Evolutionary conservation across 1,284 basidiomycete genomes (phyloP).

Genomic region (Rhodotorula mucilaginosa): DNA sequence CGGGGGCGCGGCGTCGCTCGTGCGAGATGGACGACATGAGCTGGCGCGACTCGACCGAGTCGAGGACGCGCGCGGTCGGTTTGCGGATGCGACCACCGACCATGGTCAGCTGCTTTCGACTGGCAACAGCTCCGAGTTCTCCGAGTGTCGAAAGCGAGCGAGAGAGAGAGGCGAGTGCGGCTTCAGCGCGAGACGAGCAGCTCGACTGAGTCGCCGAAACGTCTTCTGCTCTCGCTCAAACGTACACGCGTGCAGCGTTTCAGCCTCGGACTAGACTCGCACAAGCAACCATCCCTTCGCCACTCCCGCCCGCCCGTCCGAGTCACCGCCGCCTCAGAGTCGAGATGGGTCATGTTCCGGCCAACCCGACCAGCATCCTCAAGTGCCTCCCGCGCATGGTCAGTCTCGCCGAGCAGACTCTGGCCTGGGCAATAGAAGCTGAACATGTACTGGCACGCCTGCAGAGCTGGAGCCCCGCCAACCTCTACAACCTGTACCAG

Average conservation of each 20-base stretch:
- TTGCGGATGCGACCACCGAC: slow-evolving; percentile 22
- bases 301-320: not conserved
- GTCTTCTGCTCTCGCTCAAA: too few relatives aligned
- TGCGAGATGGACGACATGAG: slow-evolving; percentile 5
- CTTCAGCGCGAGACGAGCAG: too few relatives aligned
- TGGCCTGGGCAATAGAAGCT: not conserved
- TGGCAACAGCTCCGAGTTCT: not conserved
- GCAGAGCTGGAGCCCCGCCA: slow-evolving; percentile 77
- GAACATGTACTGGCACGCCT: not conserved
- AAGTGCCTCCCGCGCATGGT: slow-evolving; percentile 40
- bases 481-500: slow-evolving; percentile 75
- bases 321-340: too few relatives aligned
- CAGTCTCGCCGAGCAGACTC: not conserved
- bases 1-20: not conserved
- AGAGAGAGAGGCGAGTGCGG: too few relatives aligned
- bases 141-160: not conserved
- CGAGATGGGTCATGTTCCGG: slow-evolving; percentile 25
- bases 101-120: not conserved
- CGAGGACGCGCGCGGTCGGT: slow-evolving; percentile 25
- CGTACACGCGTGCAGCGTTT: not conserved
- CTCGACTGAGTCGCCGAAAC: too few relatives aligned
- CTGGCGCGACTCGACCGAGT: slow-evolving; percentile 20
- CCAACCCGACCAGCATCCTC: slow-evolving; percentile 32
- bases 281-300: not conserved
- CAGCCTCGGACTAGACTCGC: not conserved